These are phyloP conservation scores for Hypsizygus ulmarius DNA, from an alignment of 1,284 basidiomycete genomes.

Conservation along the genomic window DNA sequence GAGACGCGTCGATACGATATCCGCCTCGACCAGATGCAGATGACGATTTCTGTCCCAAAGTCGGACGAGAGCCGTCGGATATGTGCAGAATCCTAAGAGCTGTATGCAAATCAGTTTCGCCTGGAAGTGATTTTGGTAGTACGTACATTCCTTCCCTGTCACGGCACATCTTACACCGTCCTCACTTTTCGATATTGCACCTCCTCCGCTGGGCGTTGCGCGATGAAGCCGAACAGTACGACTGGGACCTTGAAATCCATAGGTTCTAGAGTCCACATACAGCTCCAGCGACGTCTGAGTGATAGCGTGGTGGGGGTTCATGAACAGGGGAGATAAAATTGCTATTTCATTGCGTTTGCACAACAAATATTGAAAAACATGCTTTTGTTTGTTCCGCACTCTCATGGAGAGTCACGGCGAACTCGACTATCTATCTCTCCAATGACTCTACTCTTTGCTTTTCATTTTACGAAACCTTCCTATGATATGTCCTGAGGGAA, in stretches of 20 bases:
- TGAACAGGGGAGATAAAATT: slow-evolving; percentile 6
- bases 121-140: slow-evolving; percentile 1
- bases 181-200: slow-evolving; percentile 61
- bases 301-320: slow-evolving; percentile 22
- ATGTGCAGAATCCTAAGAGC: slow-evolving; percentile 66
- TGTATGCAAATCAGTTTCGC: slow-evolving; percentile 27
- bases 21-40: slow-evolving; percentile 57
- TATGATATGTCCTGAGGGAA: too few relatives aligned
- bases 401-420: too few relatives aligned
- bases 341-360: too few relatives aligned
- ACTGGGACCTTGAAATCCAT: slow-evolving; percentile 38
- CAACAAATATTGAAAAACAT: too few relatives aligned
- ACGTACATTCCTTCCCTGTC: slow-evolving; percentile 71
- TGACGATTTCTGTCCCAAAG: slow-evolving; percentile 48
- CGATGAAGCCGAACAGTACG: slow-evolving; percentile 57
- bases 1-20: slow-evolving; percentile 60
- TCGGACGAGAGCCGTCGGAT: slow-evolving; percentile 42
- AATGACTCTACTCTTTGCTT: too few relatives aligned
- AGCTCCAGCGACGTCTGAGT: slow-evolving; percentile 25
- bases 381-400: too few relatives aligned
- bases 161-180: slow-evolving; percentile 67
- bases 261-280: slow-evolving; percentile 39
- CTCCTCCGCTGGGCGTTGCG: slow-evolving; percentile 57
- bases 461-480: too few relatives aligned
- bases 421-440: too few relatives aligned